Conservation (phyloP, 2,329 filamentous ascomycete genomes). For the Trichoderma sp. region DNA sequence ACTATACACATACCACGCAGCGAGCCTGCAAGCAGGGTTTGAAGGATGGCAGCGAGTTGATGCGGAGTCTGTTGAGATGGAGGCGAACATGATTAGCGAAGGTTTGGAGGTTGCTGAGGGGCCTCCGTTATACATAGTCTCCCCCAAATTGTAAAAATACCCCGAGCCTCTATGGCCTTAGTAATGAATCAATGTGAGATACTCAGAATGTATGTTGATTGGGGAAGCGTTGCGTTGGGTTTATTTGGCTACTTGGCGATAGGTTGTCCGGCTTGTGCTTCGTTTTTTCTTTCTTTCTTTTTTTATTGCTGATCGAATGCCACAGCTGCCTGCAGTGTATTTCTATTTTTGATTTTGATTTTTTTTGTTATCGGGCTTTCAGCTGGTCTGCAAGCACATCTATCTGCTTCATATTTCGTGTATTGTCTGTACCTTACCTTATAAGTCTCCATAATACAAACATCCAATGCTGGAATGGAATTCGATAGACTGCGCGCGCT, state of each 20-base stretch:
- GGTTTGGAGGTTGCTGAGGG: conserved; percentile 28
- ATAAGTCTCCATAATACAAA: not conserved
- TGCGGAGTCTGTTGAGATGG: conserved; percentile 28
- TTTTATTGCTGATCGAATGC: not conserved
- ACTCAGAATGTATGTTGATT: conserved; percentile 14
- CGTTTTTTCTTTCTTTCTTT: not conserved
- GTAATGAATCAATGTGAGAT: conserved; percentile 20
- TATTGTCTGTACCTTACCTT: not conserved
- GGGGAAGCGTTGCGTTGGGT: conserved; percentile 1
- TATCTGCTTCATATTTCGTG: not conserved
- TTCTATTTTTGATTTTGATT: not conserved
- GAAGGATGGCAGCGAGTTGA: conserved; percentile 19
- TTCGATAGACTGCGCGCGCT: not conserved
- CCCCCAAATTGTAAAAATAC: conserved; percentile 33
- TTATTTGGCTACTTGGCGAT: conserved; percentile 4
- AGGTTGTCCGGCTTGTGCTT: not conserved
- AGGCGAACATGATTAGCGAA: conserved; percentile 27
- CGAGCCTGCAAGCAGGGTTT: conserved; percentile 35
- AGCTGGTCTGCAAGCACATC: not conserved
- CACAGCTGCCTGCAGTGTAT: not conserved
- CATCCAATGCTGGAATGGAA: not conserved
- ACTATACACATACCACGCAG: conserved; percentile 36
- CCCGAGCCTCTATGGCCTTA: conserved; percentile 21
- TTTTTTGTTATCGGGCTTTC: not conserved
- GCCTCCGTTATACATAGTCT: conserved; percentile 33